Percentiles rank a stretch among this genome's conserved stretches.
phyloP scores from a whole-genome alignment of 2,329 filamentous ascomycete species.

The Clonostachys rhizophaga region DNA sequence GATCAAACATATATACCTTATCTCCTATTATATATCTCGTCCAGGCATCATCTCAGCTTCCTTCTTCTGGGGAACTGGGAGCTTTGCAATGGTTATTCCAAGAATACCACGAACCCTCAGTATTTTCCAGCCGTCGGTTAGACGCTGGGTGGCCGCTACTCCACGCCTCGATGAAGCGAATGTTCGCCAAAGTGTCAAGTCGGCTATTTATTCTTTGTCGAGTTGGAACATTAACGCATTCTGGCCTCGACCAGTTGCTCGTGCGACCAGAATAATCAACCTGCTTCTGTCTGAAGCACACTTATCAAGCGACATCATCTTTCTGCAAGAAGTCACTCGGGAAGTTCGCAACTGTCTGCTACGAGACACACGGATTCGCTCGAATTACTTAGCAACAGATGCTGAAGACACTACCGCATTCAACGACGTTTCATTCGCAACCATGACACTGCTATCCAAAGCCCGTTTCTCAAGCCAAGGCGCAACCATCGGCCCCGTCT shows the following conservation, averaged over 20 bases:
- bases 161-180: too few relatives aligned
- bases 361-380: background rate
- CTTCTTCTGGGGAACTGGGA: too few relatives aligned
- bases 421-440: background rate
- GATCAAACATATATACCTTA: too few relatives aligned
- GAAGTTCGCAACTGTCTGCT: background rate
- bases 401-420: background rate
- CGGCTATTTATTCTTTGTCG: too few relatives aligned
- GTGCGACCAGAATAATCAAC: background rate
- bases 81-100: too few relatives aligned
- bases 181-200: too few relatives aligned
- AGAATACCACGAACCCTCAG: too few relatives aligned
- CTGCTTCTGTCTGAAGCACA: background rate
- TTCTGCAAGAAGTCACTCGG: background rate
- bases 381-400: background rate
- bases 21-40: too few relatives aligned
- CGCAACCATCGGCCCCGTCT: background rate
- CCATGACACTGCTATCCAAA: background rate
- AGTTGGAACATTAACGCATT: background rate
- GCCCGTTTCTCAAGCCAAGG: background rate
- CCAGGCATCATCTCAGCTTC: too few relatives aligned
- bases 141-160: too few relatives aligned
- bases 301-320: background rate
- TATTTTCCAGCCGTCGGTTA: too few relatives aligned
- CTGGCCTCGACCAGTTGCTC: background rate